Percentiles rank a stretch among this genome's conserved stretches.
phyloP scores from a whole-genome alignment of 352 stramenopile species.

The Pythium brachiatum region DNA sequence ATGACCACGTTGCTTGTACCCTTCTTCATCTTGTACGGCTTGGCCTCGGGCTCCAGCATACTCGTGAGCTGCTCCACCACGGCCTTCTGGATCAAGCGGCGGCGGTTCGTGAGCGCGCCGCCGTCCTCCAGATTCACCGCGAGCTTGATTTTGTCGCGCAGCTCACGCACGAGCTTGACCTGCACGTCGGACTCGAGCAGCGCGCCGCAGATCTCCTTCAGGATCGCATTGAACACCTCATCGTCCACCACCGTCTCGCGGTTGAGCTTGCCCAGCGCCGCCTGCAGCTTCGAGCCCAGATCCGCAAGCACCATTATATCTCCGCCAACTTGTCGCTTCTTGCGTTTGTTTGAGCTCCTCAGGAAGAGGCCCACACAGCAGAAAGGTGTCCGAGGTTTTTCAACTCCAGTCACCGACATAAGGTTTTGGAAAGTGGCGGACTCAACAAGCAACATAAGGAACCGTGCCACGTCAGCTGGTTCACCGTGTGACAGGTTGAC shows the following conservation, averaged over 20 bases:
- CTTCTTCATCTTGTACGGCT: conserved; percentile 91
- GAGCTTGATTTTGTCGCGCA: conserved; percentile 90
- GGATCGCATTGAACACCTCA: conserved; percentile 82
- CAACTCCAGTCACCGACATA: too few species aligned
- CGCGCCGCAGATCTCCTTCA: conserved; percentile 91
- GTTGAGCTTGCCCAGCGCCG: conserved; percentile 86
- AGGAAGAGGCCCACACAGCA: not conserved
- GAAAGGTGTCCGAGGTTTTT: not conserved
- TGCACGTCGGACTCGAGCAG: conserved; percentile 90
- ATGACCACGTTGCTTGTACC: conserved; percentile 92
- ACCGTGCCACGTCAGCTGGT: conserved; percentile 3
- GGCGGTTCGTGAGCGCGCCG: conserved; percentile 76
- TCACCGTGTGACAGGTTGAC: not conserved
- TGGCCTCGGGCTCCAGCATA: conserved; percentile 85
- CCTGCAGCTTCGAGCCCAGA: conserved; percentile 86
- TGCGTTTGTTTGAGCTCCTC: not conserved
- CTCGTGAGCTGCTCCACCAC: conserved; percentile 88
- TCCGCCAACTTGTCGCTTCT: not conserved
- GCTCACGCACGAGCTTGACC: conserved; percentile 84
- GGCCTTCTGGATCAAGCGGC: conserved; percentile 89
- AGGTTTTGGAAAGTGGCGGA: not conserved
- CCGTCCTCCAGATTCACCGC: conserved; percentile 81
- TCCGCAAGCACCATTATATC: conserved; percentile 86
- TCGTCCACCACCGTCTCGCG: conserved; percentile 88
- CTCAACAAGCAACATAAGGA: not conserved